Base-by-base conservation (phyloP, 805 yeast species). In the Vanderwaltozyma polyspora region DNA sequence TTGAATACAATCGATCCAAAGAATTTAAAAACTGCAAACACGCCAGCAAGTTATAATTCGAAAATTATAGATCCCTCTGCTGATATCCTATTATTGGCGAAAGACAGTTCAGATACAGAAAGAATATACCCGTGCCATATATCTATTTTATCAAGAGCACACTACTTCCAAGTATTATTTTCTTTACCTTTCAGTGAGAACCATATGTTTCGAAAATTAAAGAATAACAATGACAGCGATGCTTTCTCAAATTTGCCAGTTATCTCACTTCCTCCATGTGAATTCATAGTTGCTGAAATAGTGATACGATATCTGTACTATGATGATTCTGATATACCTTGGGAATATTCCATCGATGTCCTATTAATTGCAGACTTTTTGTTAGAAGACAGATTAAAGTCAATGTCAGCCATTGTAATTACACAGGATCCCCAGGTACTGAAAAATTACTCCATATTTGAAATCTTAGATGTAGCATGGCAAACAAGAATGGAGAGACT, bases 391-490 rank as follows among this genome's bases (percentile, higher is more conserved):
- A 55, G 78, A 27, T 62, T 81, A 35, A 79, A 79, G 52, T 67
- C 76, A 2, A 62, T 75, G 62, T 76, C 83, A 27, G 76, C 83
- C 0, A 60, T 62, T 3, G 44, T 56, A 0, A 50, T 63, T 11
- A 59, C 64, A 0, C 62, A 60, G 13, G 38, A 55, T 0, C 34
- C 49, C n/a, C 50, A 48, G 12, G 32, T 44, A n/a, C 46, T 57
- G 11, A 42, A 50, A 1, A 30, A 41, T 3, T 60, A 63, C 36
- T 59, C 70, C 15, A 59, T 74, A 0, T 79, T 63, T 48, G 81
- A 77, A 19, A 59, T 79, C 12, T 54, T 82, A 17, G 57, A 74
- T 34, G 69, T 78, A 1, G 75, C 79, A 0, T 82, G 93, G 91
- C 69, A 67, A 13, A 70, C 80, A 1, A 59, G 78, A 25, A 60